Conservation (phyloP, 2,329 filamentous ascomycete species). For the Colletotrichum australisinense region DNA sequence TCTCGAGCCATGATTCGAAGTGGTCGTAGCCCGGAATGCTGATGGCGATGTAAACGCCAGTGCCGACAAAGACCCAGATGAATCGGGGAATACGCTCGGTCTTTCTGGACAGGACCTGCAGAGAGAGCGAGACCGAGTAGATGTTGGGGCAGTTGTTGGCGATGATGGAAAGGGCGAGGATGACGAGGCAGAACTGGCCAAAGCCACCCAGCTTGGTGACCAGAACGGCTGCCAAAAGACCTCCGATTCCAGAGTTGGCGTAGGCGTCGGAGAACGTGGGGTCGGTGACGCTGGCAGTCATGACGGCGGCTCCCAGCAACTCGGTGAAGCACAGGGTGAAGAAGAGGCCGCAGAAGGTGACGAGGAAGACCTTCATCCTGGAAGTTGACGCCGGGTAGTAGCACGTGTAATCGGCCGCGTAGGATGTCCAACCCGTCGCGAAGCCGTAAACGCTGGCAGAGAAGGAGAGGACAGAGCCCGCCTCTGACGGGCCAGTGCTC, state of each 20-base stretch:
- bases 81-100: conserved; percentile 74
- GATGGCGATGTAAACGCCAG: conserved; percentile 74
- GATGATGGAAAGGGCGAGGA: conserved; percentile 74
- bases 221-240: conserved; percentile 74
- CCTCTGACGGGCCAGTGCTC: conserved; percentile 66
- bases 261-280: conserved; percentile 62
- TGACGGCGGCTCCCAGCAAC: conserved; percentile 77
- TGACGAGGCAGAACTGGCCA: conserved; percentile 77
- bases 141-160: conserved; percentile 80
- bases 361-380: conserved; percentile 72
- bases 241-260: conserved; percentile 63
- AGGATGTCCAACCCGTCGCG: conserved; percentile 79
- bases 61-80: conserved; percentile 72
- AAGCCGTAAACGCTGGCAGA: conserved; percentile 75
- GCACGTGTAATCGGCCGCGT: conserved; percentile 83
- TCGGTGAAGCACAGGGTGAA: conserved; percentile 80
- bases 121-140: conserved; percentile 76
- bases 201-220: conserved; percentile 73
- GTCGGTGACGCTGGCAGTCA: conserved; percentile 66
- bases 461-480: conserved; percentile 73
- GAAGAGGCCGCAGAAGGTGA: conserved; percentile 76
- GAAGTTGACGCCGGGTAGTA: conserved; percentile 76
- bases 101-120: conserved; percentile 72
- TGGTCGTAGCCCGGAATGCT: conserved; percentile 76
- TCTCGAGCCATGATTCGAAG: conserved; percentile 73